Evolutionary conservation across 805 yeast species (phyloP).

Genomic region (Tetrapisispora nanseiensis): DNA sequence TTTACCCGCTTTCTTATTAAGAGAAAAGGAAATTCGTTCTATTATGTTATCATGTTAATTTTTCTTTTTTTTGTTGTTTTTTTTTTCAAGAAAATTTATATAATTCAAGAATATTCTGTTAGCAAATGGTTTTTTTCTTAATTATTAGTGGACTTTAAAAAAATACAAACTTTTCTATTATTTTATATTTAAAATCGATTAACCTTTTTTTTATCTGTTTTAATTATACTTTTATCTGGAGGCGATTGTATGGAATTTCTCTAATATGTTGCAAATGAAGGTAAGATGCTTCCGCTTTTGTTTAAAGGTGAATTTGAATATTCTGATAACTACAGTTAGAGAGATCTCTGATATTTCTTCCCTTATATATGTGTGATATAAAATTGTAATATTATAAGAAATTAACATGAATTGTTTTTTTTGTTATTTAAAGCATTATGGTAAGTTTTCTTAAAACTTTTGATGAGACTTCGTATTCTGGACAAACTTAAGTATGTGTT

Average conservation of each 20-base stretch:
- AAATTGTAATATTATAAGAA: not conserved
- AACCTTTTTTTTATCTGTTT: not conserved
- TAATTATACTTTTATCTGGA: not conserved
- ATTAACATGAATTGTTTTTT: not conserved
- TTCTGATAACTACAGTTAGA: no score
- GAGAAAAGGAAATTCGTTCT: not conserved
- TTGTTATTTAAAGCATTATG: no score
- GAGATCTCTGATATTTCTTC: no score
- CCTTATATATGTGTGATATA: not conserved
- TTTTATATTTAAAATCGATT: not conserved
- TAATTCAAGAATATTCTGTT: not conserved
- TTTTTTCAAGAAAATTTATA: not conserved
- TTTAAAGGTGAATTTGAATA: no score
- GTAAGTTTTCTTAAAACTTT: no score
- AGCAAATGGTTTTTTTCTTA: no score
- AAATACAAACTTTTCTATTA: not conserved
- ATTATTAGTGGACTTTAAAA: not conserved
- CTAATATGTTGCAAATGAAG: no score
- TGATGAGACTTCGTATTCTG: no score
- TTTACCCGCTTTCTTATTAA: not conserved
- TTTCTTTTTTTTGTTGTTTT: not conserved
- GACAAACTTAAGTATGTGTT: no score
- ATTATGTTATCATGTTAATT: conserved; percentile 1
- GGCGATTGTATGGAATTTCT: not conserved
- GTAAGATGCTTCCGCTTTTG: no score